Evolutionary conservation across 176 grass and related monocot genomes (phyloP).

Genomic region (Typha latifolia): DNA sequence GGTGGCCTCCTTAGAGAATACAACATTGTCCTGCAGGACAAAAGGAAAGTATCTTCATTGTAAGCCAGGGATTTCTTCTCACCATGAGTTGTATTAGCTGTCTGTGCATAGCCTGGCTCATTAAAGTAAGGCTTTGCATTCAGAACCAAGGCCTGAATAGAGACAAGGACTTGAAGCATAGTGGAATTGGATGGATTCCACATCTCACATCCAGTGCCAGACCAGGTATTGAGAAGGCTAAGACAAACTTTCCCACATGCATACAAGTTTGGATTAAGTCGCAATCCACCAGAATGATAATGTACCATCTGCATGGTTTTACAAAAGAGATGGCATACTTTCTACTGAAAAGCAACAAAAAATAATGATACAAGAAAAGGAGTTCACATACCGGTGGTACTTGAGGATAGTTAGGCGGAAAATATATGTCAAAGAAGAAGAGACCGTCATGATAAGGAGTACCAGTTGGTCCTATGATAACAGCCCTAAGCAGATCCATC

Average conservation of each 20-base stretch:
- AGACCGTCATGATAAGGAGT: conserved; percentile 81
- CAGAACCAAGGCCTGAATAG: conserved; percentile 73
- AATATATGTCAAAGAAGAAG: conserved; percentile 76
- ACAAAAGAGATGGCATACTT: not conserved
- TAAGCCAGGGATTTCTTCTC: conserved; percentile 50
- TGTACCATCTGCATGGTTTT: conserved; percentile 45
- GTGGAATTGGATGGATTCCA: conserved; percentile 54
- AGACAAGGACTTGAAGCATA: conserved; percentile 65
- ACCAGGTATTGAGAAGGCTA: conserved; percentile 79
- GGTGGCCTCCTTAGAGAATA: conserved; percentile 55
- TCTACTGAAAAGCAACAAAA: conserved; percentile 10
- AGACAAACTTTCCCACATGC: conserved; percentile 64
- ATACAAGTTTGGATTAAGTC: conserved; percentile 84
- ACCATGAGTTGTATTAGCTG: conserved; percentile 33
- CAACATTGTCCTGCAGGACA: conserved; percentile 68
- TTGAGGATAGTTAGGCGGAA: conserved; percentile 58
- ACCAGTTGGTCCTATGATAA: conserved; percentile 67
- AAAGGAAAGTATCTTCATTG: conserved; percentile 56
- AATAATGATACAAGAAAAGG: conserved; percentile 10
- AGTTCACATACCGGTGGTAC: conserved; percentile 50
- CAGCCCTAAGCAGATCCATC: conserved; percentile 78
- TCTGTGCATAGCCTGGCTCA: conserved; percentile 39
- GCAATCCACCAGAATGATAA: conserved; percentile 67
- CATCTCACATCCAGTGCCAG: conserved; percentile 49
- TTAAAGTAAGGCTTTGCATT: conserved; percentile 80